Evolutionary conservation across 495 filamentous ascomycete species (phyloP).

Genomic region (Penicillium lividum): DNA sequence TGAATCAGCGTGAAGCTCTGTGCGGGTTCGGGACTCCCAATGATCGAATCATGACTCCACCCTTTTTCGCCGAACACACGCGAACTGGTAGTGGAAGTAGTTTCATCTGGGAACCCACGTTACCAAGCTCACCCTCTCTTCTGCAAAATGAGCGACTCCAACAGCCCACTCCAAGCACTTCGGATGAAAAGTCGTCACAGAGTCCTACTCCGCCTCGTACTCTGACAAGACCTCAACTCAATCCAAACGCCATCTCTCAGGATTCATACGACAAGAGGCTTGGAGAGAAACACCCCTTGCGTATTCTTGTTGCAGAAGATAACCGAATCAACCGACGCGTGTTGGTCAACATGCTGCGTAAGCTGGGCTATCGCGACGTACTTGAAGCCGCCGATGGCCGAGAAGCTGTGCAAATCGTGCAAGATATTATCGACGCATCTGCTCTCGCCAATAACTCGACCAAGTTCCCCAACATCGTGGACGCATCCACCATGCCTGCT

Average conservation of each 20-base stretch:
- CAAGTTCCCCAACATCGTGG: not conserved
- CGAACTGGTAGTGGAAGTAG: conserved; percentile 28
- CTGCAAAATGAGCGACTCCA: conserved; percentile 31
- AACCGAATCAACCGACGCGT: conserved; percentile 79
- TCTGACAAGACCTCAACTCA: conserved; percentile 18
- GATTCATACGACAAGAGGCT: conserved; percentile 46
- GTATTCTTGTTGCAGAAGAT: conserved; percentile 76
- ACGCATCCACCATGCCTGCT: conserved; percentile 10
- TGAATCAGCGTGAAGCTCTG: conserved; percentile 50
- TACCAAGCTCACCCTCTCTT: conserved; percentile 23
- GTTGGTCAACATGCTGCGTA: conserved; percentile 66
- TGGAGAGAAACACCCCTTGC: conserved; percentile 61
- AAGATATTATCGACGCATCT: conserved; percentile 37
- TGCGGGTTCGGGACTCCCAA: conserved; percentile 44
- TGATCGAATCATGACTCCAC: conserved; percentile 30
- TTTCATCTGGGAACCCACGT: conserved; percentile 24
- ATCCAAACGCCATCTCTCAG: conserved; percentile 25
- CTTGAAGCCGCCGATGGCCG: conserved; percentile 71
- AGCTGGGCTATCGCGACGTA: conserved; percentile 67
- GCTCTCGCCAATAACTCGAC: conserved; percentile 6
- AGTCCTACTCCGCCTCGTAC: conserved; percentile 32
- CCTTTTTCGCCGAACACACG: conserved; percentile 25
- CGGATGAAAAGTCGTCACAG: conserved; percentile 31
- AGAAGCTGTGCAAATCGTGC: conserved; percentile 70
- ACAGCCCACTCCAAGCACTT: conserved; percentile 36